Conservation (phyloP, 768 basidiomycete species). For the Suillus decipiens region DNA sequence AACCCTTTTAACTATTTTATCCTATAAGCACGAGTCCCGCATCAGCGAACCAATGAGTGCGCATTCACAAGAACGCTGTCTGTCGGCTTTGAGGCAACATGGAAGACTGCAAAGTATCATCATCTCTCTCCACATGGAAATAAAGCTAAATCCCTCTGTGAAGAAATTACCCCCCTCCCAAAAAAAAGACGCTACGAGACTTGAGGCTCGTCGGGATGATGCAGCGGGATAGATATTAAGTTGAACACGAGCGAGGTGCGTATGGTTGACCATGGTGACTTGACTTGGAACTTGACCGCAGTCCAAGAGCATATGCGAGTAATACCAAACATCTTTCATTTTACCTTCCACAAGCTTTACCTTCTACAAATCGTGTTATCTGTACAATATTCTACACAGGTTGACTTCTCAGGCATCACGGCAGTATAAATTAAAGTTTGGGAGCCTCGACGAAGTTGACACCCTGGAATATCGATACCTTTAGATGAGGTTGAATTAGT, state of each 20-base stretch:
- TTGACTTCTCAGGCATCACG: background rate
- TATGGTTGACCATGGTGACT: too few species aligned
- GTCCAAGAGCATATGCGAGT: background rate
- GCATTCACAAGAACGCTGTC: background rate
- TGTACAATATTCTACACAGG: constrained; percentile 2
- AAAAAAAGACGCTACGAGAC: too few species aligned
- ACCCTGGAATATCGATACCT: constrained; percentile 18
- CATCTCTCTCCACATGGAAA: too few species aligned
- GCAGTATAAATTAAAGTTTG: constrained; percentile 25
- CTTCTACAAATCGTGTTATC: background rate
- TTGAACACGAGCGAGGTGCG: background rate
- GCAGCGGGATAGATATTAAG: background rate
- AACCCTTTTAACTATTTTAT: background rate
- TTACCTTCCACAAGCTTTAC: background rate
- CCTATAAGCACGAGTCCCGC: background rate
- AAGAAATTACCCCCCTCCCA: too few species aligned
- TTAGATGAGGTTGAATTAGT: constrained; percentile 6
- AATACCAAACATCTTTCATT: background rate
- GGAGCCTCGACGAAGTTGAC: constrained; percentile 26
- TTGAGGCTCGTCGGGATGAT: background rate
- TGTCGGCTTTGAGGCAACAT: background rate
- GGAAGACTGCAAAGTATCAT: background rate
- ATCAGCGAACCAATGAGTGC: background rate
- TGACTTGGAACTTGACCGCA: background rate
- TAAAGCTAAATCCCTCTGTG: too few species aligned